These are phyloP conservation scores for Termitomyces sp. DNA, from an alignment of 768 basidiomycete genomes.

Conservation along the genomic window DNA sequence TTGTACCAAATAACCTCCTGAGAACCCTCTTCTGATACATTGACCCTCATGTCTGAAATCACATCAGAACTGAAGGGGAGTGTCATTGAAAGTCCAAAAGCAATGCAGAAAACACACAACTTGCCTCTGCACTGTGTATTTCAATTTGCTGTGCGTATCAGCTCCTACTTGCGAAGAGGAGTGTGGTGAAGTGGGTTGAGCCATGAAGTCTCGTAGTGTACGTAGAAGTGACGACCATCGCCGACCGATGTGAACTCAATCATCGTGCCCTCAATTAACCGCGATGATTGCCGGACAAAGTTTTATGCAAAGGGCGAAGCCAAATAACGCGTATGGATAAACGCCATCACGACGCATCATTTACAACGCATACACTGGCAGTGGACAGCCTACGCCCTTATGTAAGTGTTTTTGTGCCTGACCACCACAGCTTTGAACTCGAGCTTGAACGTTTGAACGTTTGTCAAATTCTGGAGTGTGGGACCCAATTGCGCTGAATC, in stretches of 20 bases:
- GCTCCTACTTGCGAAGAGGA: neutral
- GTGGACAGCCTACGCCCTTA: too few species aligned
- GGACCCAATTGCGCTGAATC: too few species aligned
- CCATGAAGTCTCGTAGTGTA: neutral
- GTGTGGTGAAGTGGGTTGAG: neutral
- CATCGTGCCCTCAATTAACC: neutral
- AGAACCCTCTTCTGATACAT: conserved; percentile 57
- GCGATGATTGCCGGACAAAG: neutral
- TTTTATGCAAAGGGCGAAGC: too few species aligned
- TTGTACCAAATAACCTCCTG: conserved; percentile 72
- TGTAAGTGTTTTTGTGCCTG: too few species aligned
- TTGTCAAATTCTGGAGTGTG: too few species aligned
- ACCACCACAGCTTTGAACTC: too few species aligned
- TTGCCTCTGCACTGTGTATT: conserved; percentile 35
- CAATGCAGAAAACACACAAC: neutral
- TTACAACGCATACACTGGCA: too few species aligned
- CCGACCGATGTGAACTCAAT: too few species aligned
- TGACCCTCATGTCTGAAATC: conserved; percentile 64
- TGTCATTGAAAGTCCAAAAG: neutral
- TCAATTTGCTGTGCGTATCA: conserved; percentile 6
- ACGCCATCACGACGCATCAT: too few species aligned
- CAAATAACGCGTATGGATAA: too few species aligned
- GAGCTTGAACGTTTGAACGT: too few species aligned
- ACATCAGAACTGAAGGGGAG: conserved; percentile 63
- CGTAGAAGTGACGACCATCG: neutral